These are phyloP conservation scores for Galerina marginata DNA, from an alignment of 768 basidiomycete species.

Conservation along the genomic window DNA sequence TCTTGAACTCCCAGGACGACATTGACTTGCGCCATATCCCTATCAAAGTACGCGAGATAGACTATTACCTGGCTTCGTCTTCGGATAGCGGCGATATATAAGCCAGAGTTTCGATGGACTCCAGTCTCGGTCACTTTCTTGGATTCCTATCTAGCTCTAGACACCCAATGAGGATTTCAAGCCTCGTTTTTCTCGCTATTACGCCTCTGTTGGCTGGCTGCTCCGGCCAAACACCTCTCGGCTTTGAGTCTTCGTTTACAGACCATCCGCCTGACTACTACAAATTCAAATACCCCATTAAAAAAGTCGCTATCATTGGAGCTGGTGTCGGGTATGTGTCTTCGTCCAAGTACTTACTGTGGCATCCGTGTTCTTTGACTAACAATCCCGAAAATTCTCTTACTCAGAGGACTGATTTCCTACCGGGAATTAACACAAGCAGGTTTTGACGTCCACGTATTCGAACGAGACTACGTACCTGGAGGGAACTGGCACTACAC, in stretches of 20 bases:
- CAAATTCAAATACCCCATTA: constrained; percentile 43
- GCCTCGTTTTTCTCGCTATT: constrained; percentile 2
- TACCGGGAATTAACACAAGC: constrained; percentile 40
- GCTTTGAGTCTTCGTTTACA: not conserved
- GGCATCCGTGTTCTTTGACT: too few species aligned
- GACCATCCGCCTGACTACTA: constrained; percentile 25
- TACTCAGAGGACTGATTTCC: constrained; percentile 38
- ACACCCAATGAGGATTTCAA: constrained; percentile 11
- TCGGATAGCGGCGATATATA: constrained; percentile 1
- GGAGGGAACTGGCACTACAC: constrained; percentile 51
- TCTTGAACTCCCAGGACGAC: too few species aligned
- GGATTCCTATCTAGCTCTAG: not conserved
- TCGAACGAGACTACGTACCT: constrained; percentile 43
- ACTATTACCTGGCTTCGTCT: not conserved
- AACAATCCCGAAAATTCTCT: not conserved
- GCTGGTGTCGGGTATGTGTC: constrained; percentile 43
- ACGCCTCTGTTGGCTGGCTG: constrained; percentile 9
- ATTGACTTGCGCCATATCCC: constrained; percentile 21
- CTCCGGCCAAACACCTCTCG: constrained; percentile 5
- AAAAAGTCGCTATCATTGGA: constrained; percentile 44
- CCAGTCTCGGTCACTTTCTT: not conserved
- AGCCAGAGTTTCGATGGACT: not conserved
- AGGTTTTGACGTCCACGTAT: constrained; percentile 42
- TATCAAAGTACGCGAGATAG: constrained; percentile 16
- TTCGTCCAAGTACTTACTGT: too few species aligned